Conservation (phyloP, 805 yeast species). For the Cyberlindnera subsufficiens region DNA sequence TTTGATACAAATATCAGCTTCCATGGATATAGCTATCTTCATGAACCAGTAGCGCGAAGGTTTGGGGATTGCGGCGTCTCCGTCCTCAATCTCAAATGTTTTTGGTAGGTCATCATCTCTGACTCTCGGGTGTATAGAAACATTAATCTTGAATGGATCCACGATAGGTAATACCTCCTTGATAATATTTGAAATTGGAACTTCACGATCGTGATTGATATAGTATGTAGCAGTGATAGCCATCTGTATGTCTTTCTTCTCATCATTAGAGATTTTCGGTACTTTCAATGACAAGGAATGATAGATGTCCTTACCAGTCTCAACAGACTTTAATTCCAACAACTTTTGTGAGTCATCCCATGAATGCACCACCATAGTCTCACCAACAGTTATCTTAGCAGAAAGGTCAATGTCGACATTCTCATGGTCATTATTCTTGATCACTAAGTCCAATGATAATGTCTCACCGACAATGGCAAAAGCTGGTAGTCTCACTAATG, state of each 20-base stretch:
- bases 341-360: conserved; percentile 3
- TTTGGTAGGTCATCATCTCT: conserved; percentile 25
- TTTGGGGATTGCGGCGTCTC: conserved; percentile 20
- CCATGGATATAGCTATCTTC: conserved; percentile 27
- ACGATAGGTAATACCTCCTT: conserved; percentile 23
- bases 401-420: conserved; percentile 25
- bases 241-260: conserved; percentile 4
- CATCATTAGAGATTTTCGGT: conserved; percentile 4
- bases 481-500: conserved; percentile 19
- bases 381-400: conserved; percentile 8
- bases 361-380: neutral
- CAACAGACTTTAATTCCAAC: conserved; percentile 6
- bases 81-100: conserved; percentile 16
- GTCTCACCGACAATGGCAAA: conserved; percentile 28
- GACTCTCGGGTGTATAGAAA: conserved; percentile 28
- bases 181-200: conserved; percentile 23
- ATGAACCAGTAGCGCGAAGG: conserved; percentile 33
- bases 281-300: conserved; percentile 1
- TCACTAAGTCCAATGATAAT: conserved; percentile 18
- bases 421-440: conserved; percentile 28
- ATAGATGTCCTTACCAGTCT: conserved; percentile 1
- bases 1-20: conserved; percentile 20
- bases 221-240: conserved; percentile 20
- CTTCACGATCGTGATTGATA: conserved; percentile 25
- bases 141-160: conserved; percentile 25